phyloP scores from a whole-genome alignment of 2,329 filamentous ascomycete species.

The Beauveria asiatica region DNA sequence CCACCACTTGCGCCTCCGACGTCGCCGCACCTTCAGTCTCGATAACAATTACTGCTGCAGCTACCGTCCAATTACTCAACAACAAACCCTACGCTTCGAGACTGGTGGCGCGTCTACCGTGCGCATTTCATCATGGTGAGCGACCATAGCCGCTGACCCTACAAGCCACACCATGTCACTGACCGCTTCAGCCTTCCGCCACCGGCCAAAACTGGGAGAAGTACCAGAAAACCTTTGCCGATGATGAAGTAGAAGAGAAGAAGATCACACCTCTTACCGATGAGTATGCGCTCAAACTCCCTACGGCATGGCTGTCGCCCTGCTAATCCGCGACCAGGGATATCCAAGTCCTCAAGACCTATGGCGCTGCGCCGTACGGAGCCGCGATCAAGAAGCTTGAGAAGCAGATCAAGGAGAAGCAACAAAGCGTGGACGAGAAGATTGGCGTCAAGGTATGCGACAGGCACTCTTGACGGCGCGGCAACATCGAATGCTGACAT shows the following conservation, averaged over 20 bases:
- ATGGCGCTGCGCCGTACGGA: conserved; percentile 93
- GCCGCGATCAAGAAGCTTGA: conserved; percentile 93
- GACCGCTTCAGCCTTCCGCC: conserved; percentile 69
- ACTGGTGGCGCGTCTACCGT: conserved; percentile 17
- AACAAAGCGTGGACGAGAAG: conserved; percentile 97
- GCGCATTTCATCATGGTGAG: conserved; percentile 36
- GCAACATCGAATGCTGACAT: conserved; percentile 16
- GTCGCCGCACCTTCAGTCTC: not conserved
- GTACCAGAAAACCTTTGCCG: conserved; percentile 93
- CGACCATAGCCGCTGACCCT: conserved; percentile 12
- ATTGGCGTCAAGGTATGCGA: conserved; percentile 68
- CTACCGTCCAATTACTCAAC: not conserved
- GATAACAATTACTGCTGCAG: not conserved
- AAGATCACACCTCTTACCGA: conserved; percentile 97
- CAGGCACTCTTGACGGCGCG: not conserved
- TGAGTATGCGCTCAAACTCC: conserved; percentile 55
- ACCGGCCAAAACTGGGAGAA: conserved; percentile 96
- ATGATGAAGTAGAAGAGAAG: conserved; percentile 97
- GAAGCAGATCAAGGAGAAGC: conserved; percentile 99
- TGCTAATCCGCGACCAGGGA: conserved; percentile 51
- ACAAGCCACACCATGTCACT: conserved; percentile 17
- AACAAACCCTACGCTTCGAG: not conserved
- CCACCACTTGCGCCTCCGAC: conserved; percentile 14
- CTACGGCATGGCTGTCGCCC: conserved; percentile 15
- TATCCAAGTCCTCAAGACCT: conserved; percentile 98